A percentile compares a stretch with the other conserved stretches of the same genome.
phyloP scores from a whole-genome alignment of 2,329 filamentous ascomycete genomes.

The Pseudogymnoascus sp. region DNA sequence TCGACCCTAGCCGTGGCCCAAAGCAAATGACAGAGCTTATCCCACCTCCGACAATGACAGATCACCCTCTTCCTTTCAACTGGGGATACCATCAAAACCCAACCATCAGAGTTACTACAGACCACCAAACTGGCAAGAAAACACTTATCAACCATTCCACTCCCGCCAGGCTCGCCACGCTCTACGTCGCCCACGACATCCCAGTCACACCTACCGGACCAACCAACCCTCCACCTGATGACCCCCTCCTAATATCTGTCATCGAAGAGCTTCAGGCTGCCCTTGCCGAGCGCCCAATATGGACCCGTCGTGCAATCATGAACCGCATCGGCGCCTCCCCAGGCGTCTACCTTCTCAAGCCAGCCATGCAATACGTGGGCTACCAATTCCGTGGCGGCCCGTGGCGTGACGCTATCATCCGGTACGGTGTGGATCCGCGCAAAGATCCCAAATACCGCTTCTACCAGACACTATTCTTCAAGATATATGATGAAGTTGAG shows the following conservation, averaged over 20 bases:
- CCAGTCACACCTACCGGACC: slow-evolving; percentile 17
- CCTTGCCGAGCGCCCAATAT: slow-evolving; percentile 69
- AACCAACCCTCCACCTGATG: slow-evolving; percentile 16
- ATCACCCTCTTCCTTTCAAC: slow-evolving; percentile 65
- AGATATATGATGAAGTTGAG: slow-evolving; percentile 39
- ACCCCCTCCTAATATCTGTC: slow-evolving; percentile 54
- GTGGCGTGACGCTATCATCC: slow-evolving; percentile 81
- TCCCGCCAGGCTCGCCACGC: slow-evolving; percentile 15
- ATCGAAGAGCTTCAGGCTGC: slow-evolving; percentile 56
- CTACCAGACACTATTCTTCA: slow-evolving; percentile 88
- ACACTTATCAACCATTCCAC: slow-evolving; percentile 24
- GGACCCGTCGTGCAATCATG: slow-evolving; percentile 73
- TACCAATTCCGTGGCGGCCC: slow-evolving; percentile 92
- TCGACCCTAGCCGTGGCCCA: slow-evolving; percentile 54
- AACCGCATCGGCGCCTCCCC: slow-evolving; percentile 56
- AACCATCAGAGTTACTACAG: slow-evolving; percentile 41
- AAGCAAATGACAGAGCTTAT: slow-evolving; percentile 60
- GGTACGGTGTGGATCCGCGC: slow-evolving; percentile 80
- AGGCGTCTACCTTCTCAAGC: slow-evolving; percentile 53
- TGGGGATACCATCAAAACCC: slow-evolving; percentile 82
- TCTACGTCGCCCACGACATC: slow-evolving; percentile 21
- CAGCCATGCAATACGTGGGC: slow-evolving; percentile 73
- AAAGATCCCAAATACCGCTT: slow-evolving; percentile 64
- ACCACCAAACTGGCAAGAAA: slow-evolving; percentile 25
- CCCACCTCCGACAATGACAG: slow-evolving; percentile 71